phyloP scores from a whole-genome alignment of 305 asterid genomes.

The Ilex paraguariensis region DNA sequence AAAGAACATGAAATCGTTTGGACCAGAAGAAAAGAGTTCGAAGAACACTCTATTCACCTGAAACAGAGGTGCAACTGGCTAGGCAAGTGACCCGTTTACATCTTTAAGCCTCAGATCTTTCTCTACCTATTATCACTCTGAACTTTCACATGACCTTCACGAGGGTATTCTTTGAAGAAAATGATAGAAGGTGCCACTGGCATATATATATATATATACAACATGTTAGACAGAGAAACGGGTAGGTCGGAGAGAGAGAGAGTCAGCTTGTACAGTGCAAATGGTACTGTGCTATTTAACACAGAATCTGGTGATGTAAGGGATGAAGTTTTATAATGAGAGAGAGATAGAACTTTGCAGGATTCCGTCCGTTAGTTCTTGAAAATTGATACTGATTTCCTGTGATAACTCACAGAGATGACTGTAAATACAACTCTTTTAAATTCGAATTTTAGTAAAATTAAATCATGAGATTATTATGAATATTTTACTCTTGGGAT shows the following conservation, averaged over 20 bases:
- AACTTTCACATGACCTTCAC: conserved; percentile 66
- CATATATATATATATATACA: neutral
- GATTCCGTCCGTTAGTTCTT: too few relatives aligned
- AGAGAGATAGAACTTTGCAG: too few relatives aligned
- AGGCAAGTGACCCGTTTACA: conserved; percentile 63
- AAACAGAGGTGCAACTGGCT: conserved; percentile 44
- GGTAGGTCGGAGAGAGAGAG: neutral
- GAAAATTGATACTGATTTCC: too few relatives aligned
- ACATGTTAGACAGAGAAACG: neutral
- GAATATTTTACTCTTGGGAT: too few relatives aligned
- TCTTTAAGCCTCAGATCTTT: conserved; percentile 73
- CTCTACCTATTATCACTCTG: conserved; percentile 29
- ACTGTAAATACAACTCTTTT: too few relatives aligned
- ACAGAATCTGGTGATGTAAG: too few relatives aligned
- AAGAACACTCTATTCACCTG: conserved; percentile 62
- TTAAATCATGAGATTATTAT: too few relatives aligned
- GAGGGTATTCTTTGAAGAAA: conserved; percentile 40
- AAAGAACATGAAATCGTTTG: conserved; percentile 20
- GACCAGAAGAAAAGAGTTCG: conserved; percentile 16
- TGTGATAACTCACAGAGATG: too few relatives aligned
- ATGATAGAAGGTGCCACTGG: conserved; percentile 13
- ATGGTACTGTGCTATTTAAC: too few relatives aligned
- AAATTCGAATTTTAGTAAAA: too few relatives aligned
- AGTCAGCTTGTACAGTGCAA: too few relatives aligned
- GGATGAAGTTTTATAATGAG: too few relatives aligned